Conservation (phyloP, 768 basidiomycete genomes). For the Leucosporidium scottii region DNA sequence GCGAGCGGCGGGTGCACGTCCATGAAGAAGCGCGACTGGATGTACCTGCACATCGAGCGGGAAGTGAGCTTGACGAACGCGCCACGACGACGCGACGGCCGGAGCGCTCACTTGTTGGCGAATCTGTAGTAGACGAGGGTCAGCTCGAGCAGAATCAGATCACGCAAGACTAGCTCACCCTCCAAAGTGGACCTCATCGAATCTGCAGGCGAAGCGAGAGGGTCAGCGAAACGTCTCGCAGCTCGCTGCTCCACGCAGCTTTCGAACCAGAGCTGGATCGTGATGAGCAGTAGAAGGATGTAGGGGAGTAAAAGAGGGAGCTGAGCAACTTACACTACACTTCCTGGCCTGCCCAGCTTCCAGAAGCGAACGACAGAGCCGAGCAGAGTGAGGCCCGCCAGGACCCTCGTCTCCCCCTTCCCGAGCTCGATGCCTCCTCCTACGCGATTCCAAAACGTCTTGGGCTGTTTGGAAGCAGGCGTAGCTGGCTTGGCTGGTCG, state of each 20-base stretch:
- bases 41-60: conserved; percentile 13
- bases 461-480: too few relatives aligned
- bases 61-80: too few relatives aligned
- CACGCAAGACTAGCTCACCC: conserved; percentile 50
- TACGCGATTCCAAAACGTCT: conserved; percentile 7
- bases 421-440: conserved; percentile 28
- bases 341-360: conserved; percentile 73
- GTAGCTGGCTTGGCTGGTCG: too few relatives aligned
- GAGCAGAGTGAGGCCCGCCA: conserved; percentile 59
- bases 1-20: conserved; percentile 98
- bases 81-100: neutral
- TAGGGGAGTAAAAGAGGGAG: neutral
- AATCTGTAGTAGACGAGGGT: conserved; percentile 16
- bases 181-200: conserved; percentile 98
- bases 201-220: conserved; percentile 50
- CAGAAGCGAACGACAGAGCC: conserved; percentile 78
- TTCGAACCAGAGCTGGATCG: too few relatives aligned
- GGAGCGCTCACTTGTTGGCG: conserved; percentile 30
- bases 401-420: conserved; percentile 65
- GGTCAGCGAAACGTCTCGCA: conserved; percentile 2
- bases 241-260: neutral
- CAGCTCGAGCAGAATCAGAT: neutral
- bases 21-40: conserved; percentile 34
- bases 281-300: too few relatives aligned
- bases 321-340: conserved; percentile 66